Conservation (phyloP, 768 basidiomycete species). For the Pleurotus platypus region DNA sequence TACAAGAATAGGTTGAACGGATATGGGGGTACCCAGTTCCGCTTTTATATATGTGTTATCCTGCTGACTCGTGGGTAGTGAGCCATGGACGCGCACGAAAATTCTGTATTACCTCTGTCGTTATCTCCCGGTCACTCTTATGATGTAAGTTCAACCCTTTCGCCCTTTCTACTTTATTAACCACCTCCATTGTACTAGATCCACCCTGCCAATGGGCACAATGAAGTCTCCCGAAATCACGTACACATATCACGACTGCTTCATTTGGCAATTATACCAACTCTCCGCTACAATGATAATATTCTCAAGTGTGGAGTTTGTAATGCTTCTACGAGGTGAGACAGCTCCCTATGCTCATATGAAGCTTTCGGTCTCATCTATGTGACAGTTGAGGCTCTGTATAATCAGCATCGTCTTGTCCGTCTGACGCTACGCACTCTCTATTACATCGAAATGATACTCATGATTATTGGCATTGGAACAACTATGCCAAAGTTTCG, state of each 20-base stretch:
- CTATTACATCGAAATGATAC: slow-evolving; percentile 25
- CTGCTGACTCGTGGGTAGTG: neutral
- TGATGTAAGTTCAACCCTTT: neutral
- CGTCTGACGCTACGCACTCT: slow-evolving; percentile 19
- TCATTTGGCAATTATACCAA: slow-evolving; percentile 40
- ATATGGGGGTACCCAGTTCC: neutral
- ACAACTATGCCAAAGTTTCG: slow-evolving; percentile 26
- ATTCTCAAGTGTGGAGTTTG: slow-evolving; percentile 30
- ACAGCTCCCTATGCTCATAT: neutral
- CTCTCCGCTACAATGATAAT: slow-evolving; percentile 26
- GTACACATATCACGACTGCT: slow-evolving; percentile 36
- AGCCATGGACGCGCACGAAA: neutral
- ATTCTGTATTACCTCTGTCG: neutral
- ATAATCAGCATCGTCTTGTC: slow-evolving; percentile 28
- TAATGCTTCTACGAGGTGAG: slow-evolving; percentile 36
- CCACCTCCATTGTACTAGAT: slow-evolving; percentile 16
- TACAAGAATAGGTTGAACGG: neutral
- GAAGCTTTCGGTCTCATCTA: neutral
- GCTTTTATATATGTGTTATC: neutral
- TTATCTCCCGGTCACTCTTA: neutral
- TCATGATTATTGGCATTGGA: slow-evolving; percentile 25
- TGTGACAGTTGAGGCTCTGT: slow-evolving; percentile 33
- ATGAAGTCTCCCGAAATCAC: slow-evolving; percentile 28
- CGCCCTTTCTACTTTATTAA: neutral
- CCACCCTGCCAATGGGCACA: slow-evolving; percentile 29